These are phyloP conservation scores for Tolypocladium inflatum DNA, from an alignment of 2,329 filamentous ascomycete species.

Conservation along the genomic window DNA sequence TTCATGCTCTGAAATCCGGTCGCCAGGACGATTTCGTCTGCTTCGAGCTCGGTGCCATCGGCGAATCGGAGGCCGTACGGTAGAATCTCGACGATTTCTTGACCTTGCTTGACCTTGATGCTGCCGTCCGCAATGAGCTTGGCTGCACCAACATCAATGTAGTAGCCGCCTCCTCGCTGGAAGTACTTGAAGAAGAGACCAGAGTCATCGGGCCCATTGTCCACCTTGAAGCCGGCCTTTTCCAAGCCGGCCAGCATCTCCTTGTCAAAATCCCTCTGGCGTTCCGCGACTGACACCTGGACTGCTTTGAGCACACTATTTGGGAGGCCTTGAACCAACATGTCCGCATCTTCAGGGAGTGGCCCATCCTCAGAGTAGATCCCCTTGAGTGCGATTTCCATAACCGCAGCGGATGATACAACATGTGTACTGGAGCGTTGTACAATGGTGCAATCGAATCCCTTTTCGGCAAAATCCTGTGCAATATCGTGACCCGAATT, in stretches of 20 bases:
- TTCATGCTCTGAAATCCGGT: slow-evolving; percentile 63
- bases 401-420: slow-evolving; percentile 43
- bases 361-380: slow-evolving; percentile 43
- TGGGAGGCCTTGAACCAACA: slow-evolving; percentile 49
- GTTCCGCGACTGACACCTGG: slow-evolving; percentile 33
- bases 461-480: slow-evolving; percentile 57
- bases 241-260: slow-evolving; percentile 33
- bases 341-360: slow-evolving; percentile 52
- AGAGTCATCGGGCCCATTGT: slow-evolving; percentile 44
- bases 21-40: slow-evolving; percentile 54
- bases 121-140: slow-evolving; percentile 53
- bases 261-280: slow-evolving; percentile 25
- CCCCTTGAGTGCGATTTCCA: slow-evolving; percentile 41
- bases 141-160: slow-evolving; percentile 58
- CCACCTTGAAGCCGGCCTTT: slow-evolving; percentile 51
- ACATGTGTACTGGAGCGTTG: slow-evolving; percentile 60
- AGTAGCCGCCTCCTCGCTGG: slow-evolving; percentile 58
- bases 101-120: slow-evolving; percentile 52
- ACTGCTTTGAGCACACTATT: slow-evolving; percentile 49
- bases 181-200: slow-evolving; percentile 56
- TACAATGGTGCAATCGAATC: slow-evolving; percentile 59
- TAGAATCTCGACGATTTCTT: slow-evolving; percentile 42
- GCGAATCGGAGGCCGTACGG: slow-evolving; percentile 34
- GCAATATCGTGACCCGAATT: slow-evolving; percentile 63
- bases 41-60: slow-evolving; percentile 46